Conservation (phyloP, 2,329 filamentous ascomycete species). For the Teratosphaeria epicoccoides region DNA sequence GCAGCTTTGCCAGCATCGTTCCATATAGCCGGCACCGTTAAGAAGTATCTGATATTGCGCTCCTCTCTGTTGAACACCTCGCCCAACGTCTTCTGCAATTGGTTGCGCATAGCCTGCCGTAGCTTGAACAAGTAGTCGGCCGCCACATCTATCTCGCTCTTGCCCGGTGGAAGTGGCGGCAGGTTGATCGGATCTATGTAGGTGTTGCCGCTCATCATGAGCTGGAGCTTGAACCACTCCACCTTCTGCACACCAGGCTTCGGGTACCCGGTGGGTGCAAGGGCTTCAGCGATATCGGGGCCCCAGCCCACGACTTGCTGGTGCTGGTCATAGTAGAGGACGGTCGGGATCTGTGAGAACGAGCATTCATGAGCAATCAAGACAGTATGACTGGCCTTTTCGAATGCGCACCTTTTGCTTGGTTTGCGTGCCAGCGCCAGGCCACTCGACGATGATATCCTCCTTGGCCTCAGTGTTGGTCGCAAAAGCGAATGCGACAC, state of each 20-base stretch:
- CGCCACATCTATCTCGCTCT: slow-evolving; percentile 98
- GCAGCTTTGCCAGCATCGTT: slow-evolving; percentile 97
- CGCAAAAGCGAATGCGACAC: slow-evolving; percentile 84
- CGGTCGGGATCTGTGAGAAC: slow-evolving; percentile 71
- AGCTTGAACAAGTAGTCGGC: slow-evolving; percentile 98
- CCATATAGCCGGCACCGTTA: slow-evolving; percentile 99
- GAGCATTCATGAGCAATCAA: neutral
- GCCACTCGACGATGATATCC: slow-evolving; percentile 99
- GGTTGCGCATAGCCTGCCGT: slow-evolving; percentile 89
- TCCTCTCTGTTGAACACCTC: slow-evolving; percentile 98
- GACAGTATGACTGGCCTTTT: slow-evolving; percentile 2
- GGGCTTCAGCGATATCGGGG: slow-evolving; percentile 90
- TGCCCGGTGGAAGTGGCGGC: slow-evolving; percentile 89
- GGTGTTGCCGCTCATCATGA: slow-evolving; percentile 97
- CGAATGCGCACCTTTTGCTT: slow-evolving; percentile 78
- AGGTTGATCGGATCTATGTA: slow-evolving; percentile 99
- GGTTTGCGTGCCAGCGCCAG: slow-evolving; percentile 89
- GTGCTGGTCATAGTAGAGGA: slow-evolving; percentile 99
- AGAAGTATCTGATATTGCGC: slow-evolving; percentile 92
- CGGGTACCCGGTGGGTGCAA: slow-evolving; percentile 92
- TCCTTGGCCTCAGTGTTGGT: slow-evolving; percentile 97
- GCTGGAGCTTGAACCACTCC: slow-evolving; percentile 98
- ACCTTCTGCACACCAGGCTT: slow-evolving; percentile 98
- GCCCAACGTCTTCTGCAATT: slow-evolving; percentile 89
- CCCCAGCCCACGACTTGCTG: slow-evolving; percentile 99